phyloP scores from a whole-genome alignment of 106 monocot genomes.

The Dioscorea dumetorum region DNA sequence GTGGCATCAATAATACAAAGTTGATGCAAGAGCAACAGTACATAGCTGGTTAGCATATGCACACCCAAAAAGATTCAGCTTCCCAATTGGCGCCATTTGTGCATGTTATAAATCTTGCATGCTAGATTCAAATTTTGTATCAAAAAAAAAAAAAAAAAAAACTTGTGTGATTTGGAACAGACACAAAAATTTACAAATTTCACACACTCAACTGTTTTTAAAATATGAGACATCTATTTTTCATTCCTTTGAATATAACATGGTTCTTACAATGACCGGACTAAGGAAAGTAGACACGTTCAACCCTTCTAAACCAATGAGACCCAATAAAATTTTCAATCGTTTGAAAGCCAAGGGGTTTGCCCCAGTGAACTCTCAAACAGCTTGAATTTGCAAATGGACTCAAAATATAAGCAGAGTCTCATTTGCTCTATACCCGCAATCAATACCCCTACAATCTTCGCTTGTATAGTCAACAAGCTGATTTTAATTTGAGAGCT shows the following conservation, averaged over 20 bases:
- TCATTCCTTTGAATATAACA: neutral
- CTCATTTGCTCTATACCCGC: slow-evolving; percentile 10
- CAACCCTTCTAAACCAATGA: neutral
- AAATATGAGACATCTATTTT: neutral
- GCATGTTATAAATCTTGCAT: no score
- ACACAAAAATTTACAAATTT: no score
- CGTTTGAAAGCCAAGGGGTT: slow-evolving; percentile 1
- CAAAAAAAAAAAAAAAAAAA: no score
- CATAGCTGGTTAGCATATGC: no score
- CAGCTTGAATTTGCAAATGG: slow-evolving; percentile 1
- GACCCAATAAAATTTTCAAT: neutral
- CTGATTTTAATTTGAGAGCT: neutral
- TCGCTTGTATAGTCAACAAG: neutral
- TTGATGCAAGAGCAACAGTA: no score
- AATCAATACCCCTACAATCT: neutral
- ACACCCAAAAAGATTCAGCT: no score
- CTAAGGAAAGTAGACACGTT: neutral
- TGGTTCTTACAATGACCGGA: neutral
- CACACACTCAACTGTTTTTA: no score
- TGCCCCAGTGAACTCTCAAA: neutral
- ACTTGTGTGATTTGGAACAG: no score
- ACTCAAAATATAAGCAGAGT: slow-evolving; percentile 16
- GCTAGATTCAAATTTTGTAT: no score
- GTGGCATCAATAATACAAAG: no score
- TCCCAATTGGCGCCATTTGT: no score